Percentiles rank a stretch among this genome's conserved stretches.
These are phyloP conservation scores for Globisporangium perplexum DNA, from an alignment of 352 stramenopile species.

Conservation along the genomic window DNA sequence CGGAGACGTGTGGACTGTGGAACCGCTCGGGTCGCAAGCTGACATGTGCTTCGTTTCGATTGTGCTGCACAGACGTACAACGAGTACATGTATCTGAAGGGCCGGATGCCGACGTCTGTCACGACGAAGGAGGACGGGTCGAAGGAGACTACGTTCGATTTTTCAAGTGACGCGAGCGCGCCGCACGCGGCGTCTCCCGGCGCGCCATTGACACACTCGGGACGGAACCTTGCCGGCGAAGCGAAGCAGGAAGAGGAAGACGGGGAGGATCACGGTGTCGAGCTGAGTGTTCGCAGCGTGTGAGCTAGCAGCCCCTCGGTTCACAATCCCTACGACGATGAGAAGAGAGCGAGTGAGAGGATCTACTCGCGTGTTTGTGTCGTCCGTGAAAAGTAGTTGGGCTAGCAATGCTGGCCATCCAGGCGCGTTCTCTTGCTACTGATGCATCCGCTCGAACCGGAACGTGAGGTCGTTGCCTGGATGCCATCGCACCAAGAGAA, in stretches of 20 bases:
- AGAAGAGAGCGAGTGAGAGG: background rate
- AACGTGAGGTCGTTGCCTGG: slow-evolving; percentile 2
- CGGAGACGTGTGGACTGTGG: background rate
- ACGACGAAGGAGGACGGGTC: slow-evolving; percentile 45
- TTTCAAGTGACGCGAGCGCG: slow-evolving; percentile 48
- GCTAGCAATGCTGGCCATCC: too few relatives aligned
- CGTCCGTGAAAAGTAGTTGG: background rate
- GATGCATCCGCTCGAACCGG: background rate
- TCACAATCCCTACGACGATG: background rate
- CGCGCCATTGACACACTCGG: slow-evolving; percentile 1
- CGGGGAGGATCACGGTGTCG: slow-evolving; percentile 22
- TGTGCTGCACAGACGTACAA: slow-evolving; percentile 44
- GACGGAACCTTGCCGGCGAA: slow-evolving; percentile 2
- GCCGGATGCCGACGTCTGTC: slow-evolving; percentile 56
- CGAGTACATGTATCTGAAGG: slow-evolving; percentile 81
- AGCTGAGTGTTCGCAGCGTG: slow-evolving; percentile 28
- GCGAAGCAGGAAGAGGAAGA: slow-evolving; percentile 25
- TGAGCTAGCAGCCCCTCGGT: slow-evolving; percentile 2
- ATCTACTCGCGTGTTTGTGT: background rate
- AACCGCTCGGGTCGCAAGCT: background rate
- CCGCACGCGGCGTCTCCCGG: slow-evolving; percentile 13
- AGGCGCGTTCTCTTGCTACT: too few relatives aligned
- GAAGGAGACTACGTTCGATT: slow-evolving; percentile 77
- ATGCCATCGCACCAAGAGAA: background rate
- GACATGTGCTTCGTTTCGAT: background rate